A percentile compares a stretch with the other conserved stretches of the same genome.
Evolutionary conservation across 2,329 filamentous ascomycete genomes (phyloP).

Genomic region (Cercospora sojina): DNA sequence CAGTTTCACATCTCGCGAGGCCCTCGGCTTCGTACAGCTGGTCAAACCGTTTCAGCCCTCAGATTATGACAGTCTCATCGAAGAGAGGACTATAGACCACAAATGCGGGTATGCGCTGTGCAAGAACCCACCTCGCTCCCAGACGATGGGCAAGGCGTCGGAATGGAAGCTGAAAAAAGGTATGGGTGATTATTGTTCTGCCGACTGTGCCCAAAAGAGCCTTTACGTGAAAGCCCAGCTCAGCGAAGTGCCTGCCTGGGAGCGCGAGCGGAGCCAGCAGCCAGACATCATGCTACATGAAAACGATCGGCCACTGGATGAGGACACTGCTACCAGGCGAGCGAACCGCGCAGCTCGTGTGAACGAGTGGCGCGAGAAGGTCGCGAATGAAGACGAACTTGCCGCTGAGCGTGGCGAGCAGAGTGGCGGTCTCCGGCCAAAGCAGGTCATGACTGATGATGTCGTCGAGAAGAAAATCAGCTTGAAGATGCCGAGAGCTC

Average conservation of each 20-base stretch:
- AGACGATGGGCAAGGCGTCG: conserved; percentile 50
- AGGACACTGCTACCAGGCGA: conserved; percentile 25
- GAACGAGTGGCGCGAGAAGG: conserved; percentile 34
- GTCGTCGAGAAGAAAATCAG: conserved; percentile 38
- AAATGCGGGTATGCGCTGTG: conserved; percentile 86
- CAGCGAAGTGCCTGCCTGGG: conserved; percentile 80
- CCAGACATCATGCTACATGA: conserved; percentile 44
- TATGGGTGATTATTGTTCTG: conserved; percentile 83
- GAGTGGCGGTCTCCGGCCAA: conserved; percentile 31
- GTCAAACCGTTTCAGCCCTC: conserved; percentile 75
- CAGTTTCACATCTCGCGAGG: conserved; percentile 58
- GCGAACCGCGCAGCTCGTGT: conserved; percentile 37
- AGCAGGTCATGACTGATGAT: conserved; percentile 35
- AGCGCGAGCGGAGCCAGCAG: conserved; percentile 58
- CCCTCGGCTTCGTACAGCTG: conserved; percentile 61
- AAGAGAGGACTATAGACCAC: conserved; percentile 81
- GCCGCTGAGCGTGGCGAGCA: conserved; percentile 48
- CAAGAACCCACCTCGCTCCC: conserved; percentile 55
- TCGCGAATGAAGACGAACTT: conserved; percentile 39
- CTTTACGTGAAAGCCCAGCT: conserved; percentile 88
- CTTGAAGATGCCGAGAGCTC: conserved; percentile 16
- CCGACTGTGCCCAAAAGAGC: conserved; percentile 73
- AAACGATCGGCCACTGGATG: conserved; percentile 30
- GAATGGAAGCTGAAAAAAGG: conserved; percentile 70
- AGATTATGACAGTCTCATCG: conserved; percentile 85